These are phyloP conservation scores for Cyclotella cryptica DNA, from an alignment of 108 stramenopile species.

Conservation along the genomic window DNA sequence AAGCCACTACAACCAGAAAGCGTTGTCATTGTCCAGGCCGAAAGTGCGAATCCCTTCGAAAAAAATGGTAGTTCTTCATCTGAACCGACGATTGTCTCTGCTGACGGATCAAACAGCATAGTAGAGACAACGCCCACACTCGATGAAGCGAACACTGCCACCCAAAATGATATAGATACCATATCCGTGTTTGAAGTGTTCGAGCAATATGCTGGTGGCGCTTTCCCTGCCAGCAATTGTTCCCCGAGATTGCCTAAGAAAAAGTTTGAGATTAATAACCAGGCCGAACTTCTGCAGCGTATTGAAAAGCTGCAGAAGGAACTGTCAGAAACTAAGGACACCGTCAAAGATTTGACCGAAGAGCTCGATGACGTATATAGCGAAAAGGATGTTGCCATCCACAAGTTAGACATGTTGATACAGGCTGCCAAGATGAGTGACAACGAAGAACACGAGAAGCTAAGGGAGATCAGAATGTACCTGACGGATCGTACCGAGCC, in stretches of 20 bases:
- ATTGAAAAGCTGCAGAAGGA: slow-evolving; percentile 15
- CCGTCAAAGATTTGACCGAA: slow-evolving; percentile 5
- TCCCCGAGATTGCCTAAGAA: not conserved
- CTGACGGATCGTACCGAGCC: slow-evolving; percentile 14
- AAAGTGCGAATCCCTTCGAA: not conserved
- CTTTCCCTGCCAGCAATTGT: not conserved
- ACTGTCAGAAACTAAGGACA: not conserved
- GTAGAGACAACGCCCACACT: not conserved
- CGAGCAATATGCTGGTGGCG: slow-evolving; percentile 5
- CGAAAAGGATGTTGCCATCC: slow-evolving; percentile 13
- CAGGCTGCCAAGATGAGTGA: slow-evolving; percentile 5
- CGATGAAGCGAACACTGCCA: not conserved
- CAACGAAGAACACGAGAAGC: not conserved
- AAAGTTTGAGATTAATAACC: not conserved
- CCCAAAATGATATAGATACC: not conserved
- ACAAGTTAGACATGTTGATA: slow-evolving; percentile 18
- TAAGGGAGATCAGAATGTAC: slow-evolving; percentile 12
- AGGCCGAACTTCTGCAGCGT: slow-evolving; percentile 2
- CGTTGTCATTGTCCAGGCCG: not conserved
- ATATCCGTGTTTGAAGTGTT: slow-evolving; percentile 11
- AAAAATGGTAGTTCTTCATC: not conserved
- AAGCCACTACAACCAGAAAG: not conserved
- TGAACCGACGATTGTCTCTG: slow-evolving; percentile 1
- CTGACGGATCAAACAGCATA: not conserved
- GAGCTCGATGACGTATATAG: slow-evolving; percentile 18